These are phyloP conservation scores for Aspergillus wentii DNA, from an alignment of 495 filamentous ascomycete species.

Conservation along the genomic window DNA sequence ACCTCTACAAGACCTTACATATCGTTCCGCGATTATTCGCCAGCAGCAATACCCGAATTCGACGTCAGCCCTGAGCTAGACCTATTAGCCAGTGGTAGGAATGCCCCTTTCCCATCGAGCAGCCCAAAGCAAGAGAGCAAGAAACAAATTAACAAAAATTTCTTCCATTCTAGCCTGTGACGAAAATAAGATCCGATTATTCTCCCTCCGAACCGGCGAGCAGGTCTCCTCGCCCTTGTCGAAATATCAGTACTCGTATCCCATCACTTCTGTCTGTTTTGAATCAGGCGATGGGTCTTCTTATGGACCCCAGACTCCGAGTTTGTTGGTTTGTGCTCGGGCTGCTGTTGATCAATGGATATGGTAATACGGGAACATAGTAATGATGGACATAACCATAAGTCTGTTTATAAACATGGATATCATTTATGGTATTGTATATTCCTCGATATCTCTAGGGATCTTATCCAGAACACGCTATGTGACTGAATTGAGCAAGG, in stretches of 20 bases:
- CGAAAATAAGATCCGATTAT: conserved; percentile 31
- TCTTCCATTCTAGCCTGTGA: too few species aligned
- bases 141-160: too few species aligned
- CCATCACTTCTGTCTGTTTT: conserved; percentile 32
- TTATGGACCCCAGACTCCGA: conserved; percentile 29
- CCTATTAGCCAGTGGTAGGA: conserved; percentile 35
- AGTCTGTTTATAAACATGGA: too few species aligned
- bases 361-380: conserved; percentile 21
- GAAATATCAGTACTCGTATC: conserved; percentile 18
- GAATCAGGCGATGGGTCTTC: conserved; percentile 21
- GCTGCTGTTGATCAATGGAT: conserved; percentile 34
- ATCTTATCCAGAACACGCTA: too few species aligned
- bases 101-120: too few species aligned
- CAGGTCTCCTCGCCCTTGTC: conserved; percentile 28
- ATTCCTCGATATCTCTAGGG: too few species aligned
- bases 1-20: conserved; percentile 34
- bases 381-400: not conserved
- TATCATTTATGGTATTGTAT: too few species aligned
- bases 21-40: conserved; percentile 25
- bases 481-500: too few species aligned
- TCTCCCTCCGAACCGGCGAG: conserved; percentile 32
- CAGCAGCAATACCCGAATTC: conserved; percentile 23
- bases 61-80: conserved; percentile 35
- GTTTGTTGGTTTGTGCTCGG: conserved; percentile 28
- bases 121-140: too few species aligned